These are phyloP conservation scores for Pleurozium schreberi DNA, from an alignment of 225 moss, liverwort and hornwort genomes.

Conservation along the genomic window DNA sequence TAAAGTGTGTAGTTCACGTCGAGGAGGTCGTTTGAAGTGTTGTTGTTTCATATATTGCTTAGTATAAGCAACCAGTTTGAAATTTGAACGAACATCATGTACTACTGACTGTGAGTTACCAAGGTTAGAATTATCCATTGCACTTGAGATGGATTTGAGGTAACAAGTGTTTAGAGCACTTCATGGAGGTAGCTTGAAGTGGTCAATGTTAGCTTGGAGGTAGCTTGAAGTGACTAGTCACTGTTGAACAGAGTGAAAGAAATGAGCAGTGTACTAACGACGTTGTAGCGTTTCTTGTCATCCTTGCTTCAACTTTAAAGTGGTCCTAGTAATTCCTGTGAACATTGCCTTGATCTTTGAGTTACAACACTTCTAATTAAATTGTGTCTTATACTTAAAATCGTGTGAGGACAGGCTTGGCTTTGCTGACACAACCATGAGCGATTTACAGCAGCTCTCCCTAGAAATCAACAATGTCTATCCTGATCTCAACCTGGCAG, in stretches of 20 bases:
- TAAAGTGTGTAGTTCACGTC: neutral
- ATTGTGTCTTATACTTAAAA: neutral
- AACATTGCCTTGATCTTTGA: neutral
- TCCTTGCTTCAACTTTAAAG: neutral
- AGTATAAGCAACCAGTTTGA: neutral
- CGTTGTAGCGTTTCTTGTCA: neutral
- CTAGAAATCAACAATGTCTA: conserved; percentile 29
- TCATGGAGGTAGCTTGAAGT: neutral
- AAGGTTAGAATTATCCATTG: neutral
- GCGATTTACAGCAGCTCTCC: conserved; percentile 25
- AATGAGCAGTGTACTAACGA: neutral
- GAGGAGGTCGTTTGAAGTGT: neutral
- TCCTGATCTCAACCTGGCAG: conserved; percentile 50
- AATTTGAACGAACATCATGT: neutral
- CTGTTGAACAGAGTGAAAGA: neutral
- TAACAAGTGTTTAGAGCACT: neutral
- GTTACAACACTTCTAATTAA: neutral
- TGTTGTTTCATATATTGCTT: neutral
- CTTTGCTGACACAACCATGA: conserved; percentile 31
- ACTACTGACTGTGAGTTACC: neutral
- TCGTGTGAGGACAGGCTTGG: conserved; percentile 21
- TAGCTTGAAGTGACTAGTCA: neutral
- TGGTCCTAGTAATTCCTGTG: neutral
- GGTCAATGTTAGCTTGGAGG: too few species aligned
- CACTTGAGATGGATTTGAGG: neutral